Evolutionary conservation across 1,284 basidiomycete genomes (phyloP).

Genomic region (Cystobasidium slooffiae): DNA sequence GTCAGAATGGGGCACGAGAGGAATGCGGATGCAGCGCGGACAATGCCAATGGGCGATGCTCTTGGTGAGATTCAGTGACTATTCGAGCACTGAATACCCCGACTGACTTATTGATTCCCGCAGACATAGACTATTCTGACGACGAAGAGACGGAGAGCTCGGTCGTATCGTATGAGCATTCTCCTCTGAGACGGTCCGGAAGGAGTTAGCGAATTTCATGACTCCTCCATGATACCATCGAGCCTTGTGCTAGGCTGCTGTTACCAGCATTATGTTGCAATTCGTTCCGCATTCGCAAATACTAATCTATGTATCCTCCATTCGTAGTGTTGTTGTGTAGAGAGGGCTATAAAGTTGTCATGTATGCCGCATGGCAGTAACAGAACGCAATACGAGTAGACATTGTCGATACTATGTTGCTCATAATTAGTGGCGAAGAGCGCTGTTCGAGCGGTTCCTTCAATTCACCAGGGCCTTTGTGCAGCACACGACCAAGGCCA

Average conservation of each 20-base stretch:
- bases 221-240: no score
- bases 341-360: not conserved
- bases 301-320: no score
- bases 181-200: constrained; percentile 13
- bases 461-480: no score
- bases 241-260: no score
- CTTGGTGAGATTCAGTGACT: not conserved
- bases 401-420: no score
- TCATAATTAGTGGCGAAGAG: no score
- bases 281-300: no score
- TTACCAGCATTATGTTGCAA: no score
- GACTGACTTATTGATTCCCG: not conserved
- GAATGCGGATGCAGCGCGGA: not conserved
- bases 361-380: no score
- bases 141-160: constrained; percentile 13
- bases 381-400: no score
- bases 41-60: constrained; percentile 13
- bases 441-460: no score
- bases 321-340: not conserved
- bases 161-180: constrained; percentile 13
- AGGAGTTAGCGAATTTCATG: not conserved
- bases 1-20: constrained; percentile 26
- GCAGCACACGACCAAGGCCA: no score
- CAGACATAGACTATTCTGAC: constrained; percentile 2
- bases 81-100: not conserved